Percentiles rank a stretch among this genome's conserved stretches.
Conservation (phyloP, 805 yeast species). For the Suhomyces sp. region DNA sequence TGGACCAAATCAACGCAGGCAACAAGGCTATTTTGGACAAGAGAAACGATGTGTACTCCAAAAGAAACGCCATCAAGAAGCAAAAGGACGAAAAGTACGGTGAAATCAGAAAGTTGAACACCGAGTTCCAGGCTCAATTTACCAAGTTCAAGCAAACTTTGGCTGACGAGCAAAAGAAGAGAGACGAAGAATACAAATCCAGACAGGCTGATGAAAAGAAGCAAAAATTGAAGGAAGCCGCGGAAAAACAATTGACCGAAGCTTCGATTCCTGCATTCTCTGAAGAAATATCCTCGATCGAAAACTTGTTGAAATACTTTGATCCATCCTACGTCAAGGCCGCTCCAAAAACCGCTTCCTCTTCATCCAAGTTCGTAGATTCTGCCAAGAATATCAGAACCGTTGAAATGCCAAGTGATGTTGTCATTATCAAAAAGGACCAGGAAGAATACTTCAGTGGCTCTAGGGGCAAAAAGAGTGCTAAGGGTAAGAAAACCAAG, state of each 20-base stretch:
- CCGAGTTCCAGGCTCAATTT: conserved; percentile 72
- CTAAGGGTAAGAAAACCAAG: conserved; percentile 53
- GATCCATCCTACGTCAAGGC: conserved; percentile 76
- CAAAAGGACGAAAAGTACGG: conserved; percentile 67
- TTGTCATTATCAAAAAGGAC: conserved; percentile 60
- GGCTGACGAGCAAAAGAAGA: conserved; percentile 65
- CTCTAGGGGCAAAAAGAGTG: conserved; percentile 34
- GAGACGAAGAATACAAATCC: conserved; percentile 66
- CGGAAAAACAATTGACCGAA: conserved; percentile 67
- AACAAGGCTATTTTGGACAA: conserved; percentile 63
- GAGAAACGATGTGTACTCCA: conserved; percentile 59
- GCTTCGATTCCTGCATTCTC: conserved; percentile 84
- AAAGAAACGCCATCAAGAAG: conserved; percentile 64
- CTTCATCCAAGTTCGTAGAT: conserved; percentile 15
- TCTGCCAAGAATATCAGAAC: conserved; percentile 40
- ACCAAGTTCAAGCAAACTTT: conserved; percentile 65
- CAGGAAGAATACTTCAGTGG: conserved; percentile 58
- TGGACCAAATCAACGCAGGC: conserved; percentile 61
- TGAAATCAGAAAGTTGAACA: conserved; percentile 64
- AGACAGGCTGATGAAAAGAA: conserved; percentile 50
- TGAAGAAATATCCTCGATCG: conserved; percentile 71
- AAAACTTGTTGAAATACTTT: conserved; percentile 66
- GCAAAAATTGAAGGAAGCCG: conserved; percentile 50
- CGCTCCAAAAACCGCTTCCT: conserved; percentile 25
- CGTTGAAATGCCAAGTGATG: conserved; percentile 61